These are phyloP conservation scores for Rhizopogon sp. DNA, from an alignment of 768 basidiomycete species.

Conservation along the genomic window DNA sequence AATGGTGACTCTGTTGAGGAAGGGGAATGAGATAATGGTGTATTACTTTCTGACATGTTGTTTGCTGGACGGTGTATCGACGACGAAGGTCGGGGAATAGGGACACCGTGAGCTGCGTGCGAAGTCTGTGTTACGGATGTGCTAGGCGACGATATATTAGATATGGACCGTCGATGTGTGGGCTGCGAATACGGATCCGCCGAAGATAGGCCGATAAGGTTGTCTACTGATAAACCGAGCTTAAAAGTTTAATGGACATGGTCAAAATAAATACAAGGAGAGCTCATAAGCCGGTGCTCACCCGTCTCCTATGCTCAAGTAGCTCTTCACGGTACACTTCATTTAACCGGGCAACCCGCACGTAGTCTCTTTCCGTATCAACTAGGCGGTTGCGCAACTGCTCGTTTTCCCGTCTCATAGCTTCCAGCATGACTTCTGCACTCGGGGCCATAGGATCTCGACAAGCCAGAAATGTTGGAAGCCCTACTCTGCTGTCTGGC, in stretches of 20 bases:
- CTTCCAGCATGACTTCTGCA: slow-evolving; percentile 63
- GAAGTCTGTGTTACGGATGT: slow-evolving; percentile 21
- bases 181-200: slow-evolving; percentile 69
- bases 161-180: slow-evolving; percentile 52
- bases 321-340: slow-evolving; percentile 84
- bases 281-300: slow-evolving; percentile 32
- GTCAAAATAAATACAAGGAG: slow-evolving; percentile 4
- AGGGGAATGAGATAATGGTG: slow-evolving; percentile 61
- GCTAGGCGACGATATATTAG: slow-evolving; percentile 27
- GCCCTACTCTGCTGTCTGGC: slow-evolving; percentile 13
- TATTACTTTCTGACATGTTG: slow-evolving; percentile 45
- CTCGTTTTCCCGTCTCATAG: slow-evolving; percentile 78
- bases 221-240: slow-evolving; percentile 76
- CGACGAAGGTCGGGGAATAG: slow-evolving; percentile 70
- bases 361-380: slow-evolving; percentile 74
- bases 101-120: slow-evolving; percentile 50
- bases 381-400: slow-evolving; percentile 59
- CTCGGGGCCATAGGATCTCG: slow-evolving; percentile 32
- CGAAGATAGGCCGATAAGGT: slow-evolving; percentile 66
- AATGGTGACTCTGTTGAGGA: slow-evolving; percentile 65
- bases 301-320: slow-evolving; percentile 69
- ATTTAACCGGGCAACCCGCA: slow-evolving; percentile 68
- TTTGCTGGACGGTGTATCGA: slow-evolving; percentile 55
- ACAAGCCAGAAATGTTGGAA: slow-evolving; percentile 4
- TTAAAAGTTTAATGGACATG: slow-evolving; percentile 18